Evolutionary conservation across 2,329 filamentous ascomycete species (phyloP), one percentile per base, ranked within the genome.

Genomic region (Nemania sp.): DNA sequence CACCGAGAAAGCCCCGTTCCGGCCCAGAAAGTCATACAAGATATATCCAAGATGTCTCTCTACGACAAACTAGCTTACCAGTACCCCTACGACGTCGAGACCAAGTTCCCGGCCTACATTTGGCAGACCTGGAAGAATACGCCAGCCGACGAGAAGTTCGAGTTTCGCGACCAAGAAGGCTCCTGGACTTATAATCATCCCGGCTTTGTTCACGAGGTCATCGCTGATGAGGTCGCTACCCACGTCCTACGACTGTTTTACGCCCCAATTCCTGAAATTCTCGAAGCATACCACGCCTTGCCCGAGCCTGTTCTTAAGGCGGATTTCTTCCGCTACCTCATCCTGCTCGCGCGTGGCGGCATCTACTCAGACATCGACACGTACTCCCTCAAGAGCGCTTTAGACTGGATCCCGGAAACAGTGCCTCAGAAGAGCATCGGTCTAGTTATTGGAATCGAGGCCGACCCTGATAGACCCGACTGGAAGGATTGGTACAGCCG

Each of bases 121-220:
- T 99, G 94, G 94, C 94, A 99, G 79, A 99, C 94, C 12, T 99
- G 94, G 94, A 97, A 95, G 72, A 87, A 84, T 67, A 89, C 85
- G 1, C 92, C 93, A 0, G 82, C 86, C 1, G 88, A 90, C 19
- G 79, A 83, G 45, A 80, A 89, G 57, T 99, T 99, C 69, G 74
- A 78, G 17, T 92, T 96, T 68, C 86, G 92, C 57, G 84, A 89
- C 41, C 81, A 91, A 55, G 94, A 97, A 75, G 89, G 90, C 12
- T 91, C 89, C 57, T 99, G 94, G 94, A 88, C 90, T 7, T 81
- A 89, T 62, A 76, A 88, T 65, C 91, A 99, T 71, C 93, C 92
- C 0, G 86, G 86, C 19, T 99, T 99, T 68, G 86, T 97, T 22
- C 94, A 99, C 76, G 92, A 99, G 75, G 91, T 97, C 63, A 90